A percentile compares a stretch with the other conserved stretches of the same genome.
phyloP scores from a whole-genome alignment of 2,329 filamentous ascomycete species.

The Trichoderma breve region DNA sequence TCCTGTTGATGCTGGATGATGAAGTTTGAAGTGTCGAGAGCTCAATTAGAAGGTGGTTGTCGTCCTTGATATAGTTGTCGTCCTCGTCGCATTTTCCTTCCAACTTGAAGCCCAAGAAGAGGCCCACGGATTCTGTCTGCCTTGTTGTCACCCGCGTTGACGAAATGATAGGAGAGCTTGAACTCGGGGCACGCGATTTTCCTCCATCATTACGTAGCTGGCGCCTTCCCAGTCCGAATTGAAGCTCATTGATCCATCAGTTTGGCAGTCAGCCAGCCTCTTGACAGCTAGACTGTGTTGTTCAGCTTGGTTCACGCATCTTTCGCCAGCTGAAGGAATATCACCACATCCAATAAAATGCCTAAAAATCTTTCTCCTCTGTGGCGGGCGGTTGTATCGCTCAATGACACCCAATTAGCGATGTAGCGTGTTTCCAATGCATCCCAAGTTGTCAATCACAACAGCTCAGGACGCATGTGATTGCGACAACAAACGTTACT shows the following conservation, averaged over 20 bases:
- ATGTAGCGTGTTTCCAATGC: neutral
- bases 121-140: neutral
- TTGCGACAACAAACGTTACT: neutral
- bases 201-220: neutral
- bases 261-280: neutral
- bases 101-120: neutral
- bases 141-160: neutral
- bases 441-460: neutral
- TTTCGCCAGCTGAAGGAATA: neutral
- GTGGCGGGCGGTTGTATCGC: neutral
- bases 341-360: neutral
- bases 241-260: neutral
- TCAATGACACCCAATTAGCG: neutral
- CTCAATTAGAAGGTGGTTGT: neutral
- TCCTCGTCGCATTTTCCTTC: neutral
- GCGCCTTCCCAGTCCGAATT: neutral
- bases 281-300: neutral
- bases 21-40: neutral
- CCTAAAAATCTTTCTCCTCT: neutral
- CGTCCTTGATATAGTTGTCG: neutral
- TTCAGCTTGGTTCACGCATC: neutral
- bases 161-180: neutral
- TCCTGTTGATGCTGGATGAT: neutral
- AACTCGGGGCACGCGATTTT: neutral
- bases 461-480: neutral